Conservation (phyloP, 768 basidiomycete genomes). For the Boletus tylopilopsis region DNA sequence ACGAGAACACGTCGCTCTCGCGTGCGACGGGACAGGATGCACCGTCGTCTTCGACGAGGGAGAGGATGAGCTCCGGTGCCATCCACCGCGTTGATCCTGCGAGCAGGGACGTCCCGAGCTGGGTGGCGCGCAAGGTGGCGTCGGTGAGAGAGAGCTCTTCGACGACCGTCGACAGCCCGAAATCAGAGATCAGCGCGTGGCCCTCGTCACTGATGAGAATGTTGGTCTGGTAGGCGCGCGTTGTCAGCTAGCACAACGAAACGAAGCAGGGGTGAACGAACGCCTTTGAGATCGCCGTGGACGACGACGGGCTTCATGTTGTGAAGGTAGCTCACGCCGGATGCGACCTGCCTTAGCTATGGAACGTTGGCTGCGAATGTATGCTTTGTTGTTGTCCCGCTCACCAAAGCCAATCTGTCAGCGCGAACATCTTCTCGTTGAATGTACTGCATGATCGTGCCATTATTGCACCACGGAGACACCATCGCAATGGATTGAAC, state of each 20-base stretch:
- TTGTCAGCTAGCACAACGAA: not conserved
- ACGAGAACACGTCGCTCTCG: conserved; percentile 57
- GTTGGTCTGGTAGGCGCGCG: conserved; percentile 40
- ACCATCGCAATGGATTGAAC: conserved; percentile 57
- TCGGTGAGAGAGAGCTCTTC: conserved; percentile 44
- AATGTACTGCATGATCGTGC: conserved; percentile 50
- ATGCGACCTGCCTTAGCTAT: conserved; percentile 53
- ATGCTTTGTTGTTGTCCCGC: conserved; percentile 6
- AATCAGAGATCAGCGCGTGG: conserved; percentile 55
- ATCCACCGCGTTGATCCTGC: conserved; percentile 37
- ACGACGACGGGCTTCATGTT: conserved; percentile 50
- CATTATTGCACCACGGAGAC: conserved; percentile 61
- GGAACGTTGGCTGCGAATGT: not conserved
- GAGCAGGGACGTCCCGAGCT: conserved; percentile 29
- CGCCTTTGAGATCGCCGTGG: conserved; percentile 63
- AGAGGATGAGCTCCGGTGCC: conserved; percentile 54
- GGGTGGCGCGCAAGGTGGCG: conserved; percentile 17
- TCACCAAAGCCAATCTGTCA: conserved; percentile 47
- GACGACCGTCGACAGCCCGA: conserved; percentile 56
- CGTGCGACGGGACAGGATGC: conserved; percentile 43
- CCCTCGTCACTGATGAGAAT: conserved; percentile 53
- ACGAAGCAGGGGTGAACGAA: conserved; percentile 25
- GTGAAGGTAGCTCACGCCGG: conserved; percentile 56
- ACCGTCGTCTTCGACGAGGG: conserved; percentile 46
- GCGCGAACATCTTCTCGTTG: conserved; percentile 36